Conservation (phyloP, 768 basidiomycete species). For the Panaeolus cyanescens region DNA sequence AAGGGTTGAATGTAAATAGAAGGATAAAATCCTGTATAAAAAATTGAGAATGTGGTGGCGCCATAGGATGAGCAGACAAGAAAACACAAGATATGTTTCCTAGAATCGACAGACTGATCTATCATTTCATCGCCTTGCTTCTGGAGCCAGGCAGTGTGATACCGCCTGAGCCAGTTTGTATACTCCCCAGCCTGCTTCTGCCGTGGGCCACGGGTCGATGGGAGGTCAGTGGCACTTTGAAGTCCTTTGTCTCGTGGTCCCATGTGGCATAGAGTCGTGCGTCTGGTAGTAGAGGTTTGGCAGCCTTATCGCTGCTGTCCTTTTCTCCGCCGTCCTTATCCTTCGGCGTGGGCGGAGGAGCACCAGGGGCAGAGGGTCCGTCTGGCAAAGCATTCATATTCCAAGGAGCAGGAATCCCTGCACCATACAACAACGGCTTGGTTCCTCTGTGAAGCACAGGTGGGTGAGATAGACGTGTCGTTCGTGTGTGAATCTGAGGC, state of each 20-base stretch:
- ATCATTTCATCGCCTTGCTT: conserved; percentile 22
- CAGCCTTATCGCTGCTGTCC: conserved; percentile 28
- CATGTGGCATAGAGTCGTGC: conserved; percentile 58
- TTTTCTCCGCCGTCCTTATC: conserved; percentile 23
- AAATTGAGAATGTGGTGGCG: neutral
- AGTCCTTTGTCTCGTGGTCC: conserved; percentile 58
- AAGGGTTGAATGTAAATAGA: neutral
- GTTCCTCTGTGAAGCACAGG: conserved; percentile 57
- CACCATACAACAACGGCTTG: conserved; percentile 49
- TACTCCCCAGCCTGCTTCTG: conserved; percentile 34
- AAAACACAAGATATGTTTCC: too few relatives aligned
- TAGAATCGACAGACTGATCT: neutral
- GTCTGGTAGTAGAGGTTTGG: conserved; percentile 45
- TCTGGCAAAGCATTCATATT: conserved; percentile 37
- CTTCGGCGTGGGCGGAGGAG: neutral
- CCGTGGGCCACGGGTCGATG: conserved; percentile 16
- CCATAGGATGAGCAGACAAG: neutral
- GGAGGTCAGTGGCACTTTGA: conserved; percentile 32
- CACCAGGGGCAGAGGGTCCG: conserved; percentile 27
- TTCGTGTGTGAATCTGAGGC: conserved; percentile 58
- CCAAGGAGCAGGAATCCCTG: conserved; percentile 54
- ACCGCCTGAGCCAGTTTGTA: conserved; percentile 19
- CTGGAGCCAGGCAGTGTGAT: conserved; percentile 20
- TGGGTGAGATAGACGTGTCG: conserved; percentile 66
- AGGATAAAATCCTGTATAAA: neutral